Percentiles rank a stretch among this genome's conserved stretches.
Evolutionary conservation across 768 basidiomycete genomes (phyloP).

Genomic region (Serendipita vermifera): DNA sequence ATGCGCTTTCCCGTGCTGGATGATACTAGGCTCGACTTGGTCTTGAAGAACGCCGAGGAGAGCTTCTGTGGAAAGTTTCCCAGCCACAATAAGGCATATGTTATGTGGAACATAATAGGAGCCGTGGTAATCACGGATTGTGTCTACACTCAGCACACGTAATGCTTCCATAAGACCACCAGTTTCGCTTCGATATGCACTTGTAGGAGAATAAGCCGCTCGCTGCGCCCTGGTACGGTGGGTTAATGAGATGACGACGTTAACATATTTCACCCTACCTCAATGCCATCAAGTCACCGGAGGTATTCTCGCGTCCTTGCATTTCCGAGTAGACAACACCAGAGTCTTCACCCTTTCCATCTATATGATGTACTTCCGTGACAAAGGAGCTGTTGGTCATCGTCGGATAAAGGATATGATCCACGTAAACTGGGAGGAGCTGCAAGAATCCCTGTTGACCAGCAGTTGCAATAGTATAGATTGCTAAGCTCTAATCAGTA

Average conservation of each 20-base stretch:
- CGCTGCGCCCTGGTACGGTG: slow-evolving; percentile 49
- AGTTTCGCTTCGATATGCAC: slow-evolving; percentile 91
- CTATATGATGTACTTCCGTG: slow-evolving; percentile 82
- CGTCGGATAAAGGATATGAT: slow-evolving; percentile 94
- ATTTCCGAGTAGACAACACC: slow-evolving; percentile 97
- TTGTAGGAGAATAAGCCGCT: slow-evolving; percentile 62
- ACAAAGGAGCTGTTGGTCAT: slow-evolving; percentile 75
- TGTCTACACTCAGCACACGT: slow-evolving; percentile 64
- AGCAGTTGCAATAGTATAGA: slow-evolving; percentile 91
- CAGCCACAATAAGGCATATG: slow-evolving; percentile 73
- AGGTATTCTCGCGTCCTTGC: slow-evolving; percentile 91
- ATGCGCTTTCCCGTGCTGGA: slow-evolving; percentile 56
- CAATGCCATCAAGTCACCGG: slow-evolving; percentile 80
- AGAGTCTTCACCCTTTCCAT: slow-evolving; percentile 77
- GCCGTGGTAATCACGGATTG: slow-evolving; percentile 81
- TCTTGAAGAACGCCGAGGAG: slow-evolving; percentile 73
- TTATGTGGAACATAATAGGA: slow-evolving; percentile 93
- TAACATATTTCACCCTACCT: slow-evolving; percentile 35
- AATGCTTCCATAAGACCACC: slow-evolving; percentile 91
- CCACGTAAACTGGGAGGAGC: slow-evolving; percentile 77
- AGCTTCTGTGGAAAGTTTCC: slow-evolving; percentile 65
- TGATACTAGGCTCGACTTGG: slow-evolving; percentile 68
- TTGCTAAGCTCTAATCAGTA: too few relatives aligned
- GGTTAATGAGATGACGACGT: slow-evolving; percentile 10
- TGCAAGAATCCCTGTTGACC: slow-evolving; percentile 86